Conservation (phyloP, 257 asterid genomes). For the Nicotiana noctiflora region DNA sequence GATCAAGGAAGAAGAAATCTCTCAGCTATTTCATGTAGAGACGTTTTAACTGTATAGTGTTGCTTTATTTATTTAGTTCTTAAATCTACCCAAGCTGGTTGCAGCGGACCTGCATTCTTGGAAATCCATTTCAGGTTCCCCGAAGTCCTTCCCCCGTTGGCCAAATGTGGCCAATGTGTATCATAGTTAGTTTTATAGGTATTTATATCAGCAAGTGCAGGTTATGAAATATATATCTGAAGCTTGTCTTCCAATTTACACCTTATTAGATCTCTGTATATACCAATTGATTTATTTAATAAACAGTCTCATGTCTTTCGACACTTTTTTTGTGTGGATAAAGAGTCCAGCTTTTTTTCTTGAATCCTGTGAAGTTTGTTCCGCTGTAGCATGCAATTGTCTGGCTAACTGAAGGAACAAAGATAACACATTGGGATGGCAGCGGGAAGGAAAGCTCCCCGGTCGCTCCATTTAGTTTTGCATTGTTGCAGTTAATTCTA, state of each 20-base stretch:
- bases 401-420: background rate
- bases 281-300: slow-evolving; percentile 4
- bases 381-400: background rate
- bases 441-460: background rate
- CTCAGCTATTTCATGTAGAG: slow-evolving; percentile 52
- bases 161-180: slow-evolving; percentile 2
- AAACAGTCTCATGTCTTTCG: background rate
- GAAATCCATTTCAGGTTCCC: slow-evolving; percentile 13
- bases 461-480: background rate
- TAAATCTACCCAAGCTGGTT: slow-evolving; percentile 1
- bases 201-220: background rate
- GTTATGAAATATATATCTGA: slow-evolving; percentile 2
- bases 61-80: background rate
- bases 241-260: slow-evolving; percentile 3
- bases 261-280: background rate
- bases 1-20: slow-evolving; percentile 42
- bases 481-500: background rate
- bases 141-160: background rate
- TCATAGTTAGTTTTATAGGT: slow-evolving; percentile 9
- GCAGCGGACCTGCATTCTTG: slow-evolving; percentile 1
- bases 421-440: background rate
- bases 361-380: background rate
- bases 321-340: background rate
- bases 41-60: slow-evolving; percentile 11
- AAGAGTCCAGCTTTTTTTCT: background rate